Evolutionary conservation across 257 asterid genomes (phyloP).

Genomic region (Fraxinus quadrangulata): DNA sequence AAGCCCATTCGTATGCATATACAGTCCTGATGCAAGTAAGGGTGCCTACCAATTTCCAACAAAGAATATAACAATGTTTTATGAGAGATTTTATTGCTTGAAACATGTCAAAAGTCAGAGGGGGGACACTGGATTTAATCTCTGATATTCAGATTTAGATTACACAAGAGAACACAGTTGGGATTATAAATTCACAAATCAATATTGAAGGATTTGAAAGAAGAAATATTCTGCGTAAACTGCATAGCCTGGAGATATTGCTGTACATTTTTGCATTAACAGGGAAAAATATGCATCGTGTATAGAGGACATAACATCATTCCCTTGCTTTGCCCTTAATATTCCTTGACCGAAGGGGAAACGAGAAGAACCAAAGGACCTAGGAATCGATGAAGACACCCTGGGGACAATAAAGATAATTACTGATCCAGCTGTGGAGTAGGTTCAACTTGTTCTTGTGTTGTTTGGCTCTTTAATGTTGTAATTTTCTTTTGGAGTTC

Average conservation of each 20-base stretch:
- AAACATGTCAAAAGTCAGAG: background rate
- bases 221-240: background rate
- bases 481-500: constrained; percentile 79
- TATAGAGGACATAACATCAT: background rate
- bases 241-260: background rate
- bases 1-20: too few species aligned
- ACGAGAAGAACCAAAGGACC: background rate
- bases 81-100: background rate
- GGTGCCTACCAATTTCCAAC: too few species aligned
- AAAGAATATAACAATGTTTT: background rate
- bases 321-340: background rate
- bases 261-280: constrained; percentile 2
- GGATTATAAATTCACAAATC: background rate
- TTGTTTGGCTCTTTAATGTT: constrained; percentile 42
- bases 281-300: background rate
- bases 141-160: background rate
- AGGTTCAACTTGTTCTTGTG: constrained; percentile 46
- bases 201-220: background rate
- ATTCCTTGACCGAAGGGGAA: background rate
- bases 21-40: too few species aligned
- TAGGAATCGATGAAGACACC: background rate
- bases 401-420: constrained; percentile 10
- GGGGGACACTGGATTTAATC: background rate
- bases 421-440: constrained; percentile 30
- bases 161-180: background rate